A percentile compares a stretch with the other conserved stretches of the same genome.
phyloP scores from a whole-genome alignment of 2,329 filamentous ascomycete species.

The Sarocladiaceae sp. region DNA sequence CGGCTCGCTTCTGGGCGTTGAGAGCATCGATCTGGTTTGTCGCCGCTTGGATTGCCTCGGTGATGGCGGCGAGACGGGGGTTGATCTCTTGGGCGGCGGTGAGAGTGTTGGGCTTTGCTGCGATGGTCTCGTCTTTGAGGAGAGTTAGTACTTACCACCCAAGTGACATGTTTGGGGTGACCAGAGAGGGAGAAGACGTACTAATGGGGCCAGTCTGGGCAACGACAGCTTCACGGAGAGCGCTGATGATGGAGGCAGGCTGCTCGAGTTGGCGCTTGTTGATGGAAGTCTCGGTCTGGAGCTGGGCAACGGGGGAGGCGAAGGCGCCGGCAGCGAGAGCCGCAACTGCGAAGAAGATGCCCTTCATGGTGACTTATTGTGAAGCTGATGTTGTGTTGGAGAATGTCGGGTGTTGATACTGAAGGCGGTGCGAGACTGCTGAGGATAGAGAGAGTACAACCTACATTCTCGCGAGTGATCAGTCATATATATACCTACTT shows the following conservation, averaged over 20 bases:
- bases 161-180: background rate
- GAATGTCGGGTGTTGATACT: too few relatives aligned
- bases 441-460: background rate
- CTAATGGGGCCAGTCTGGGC: constrained; percentile 3
- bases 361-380: background rate
- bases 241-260: constrained; percentile 6
- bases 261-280: constrained; percentile 5
- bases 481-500: background rate
- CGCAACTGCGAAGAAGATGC: background rate
- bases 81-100: background rate
- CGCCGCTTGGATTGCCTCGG: background rate
- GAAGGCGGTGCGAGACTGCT: too few relatives aligned
- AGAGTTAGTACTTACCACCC: background rate
- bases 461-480: too few relatives aligned
- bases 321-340: background rate
- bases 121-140: constrained; percentile 1
- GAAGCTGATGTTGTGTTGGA: background rate
- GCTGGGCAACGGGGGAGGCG: background rate
- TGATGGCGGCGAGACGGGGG: constrained; percentile 3
- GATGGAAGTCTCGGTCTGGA: background rate
- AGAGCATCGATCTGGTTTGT: background rate
- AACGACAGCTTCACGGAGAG: background rate
- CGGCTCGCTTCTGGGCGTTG: background rate
- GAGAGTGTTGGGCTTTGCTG: background rate
- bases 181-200: background rate